These are phyloP conservation scores for Chytriomyces sp. DNA, from an alignment of 192 early-diverging fungal species.

Conservation along the genomic window DNA sequence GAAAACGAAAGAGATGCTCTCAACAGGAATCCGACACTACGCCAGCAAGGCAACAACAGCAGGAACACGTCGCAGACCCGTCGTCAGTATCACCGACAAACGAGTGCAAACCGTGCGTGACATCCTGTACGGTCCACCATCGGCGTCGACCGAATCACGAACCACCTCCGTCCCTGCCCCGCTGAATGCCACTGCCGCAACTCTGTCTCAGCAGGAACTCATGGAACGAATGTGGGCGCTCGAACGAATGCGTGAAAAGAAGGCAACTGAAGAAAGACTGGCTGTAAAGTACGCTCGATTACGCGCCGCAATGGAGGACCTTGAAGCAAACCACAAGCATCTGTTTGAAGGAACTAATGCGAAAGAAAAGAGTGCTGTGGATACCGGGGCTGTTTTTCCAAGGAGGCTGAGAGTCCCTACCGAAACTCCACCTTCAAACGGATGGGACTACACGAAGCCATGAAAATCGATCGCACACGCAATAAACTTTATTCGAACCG, in stretches of 20 bases:
- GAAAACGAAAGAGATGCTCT: no score
- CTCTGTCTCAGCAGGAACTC: constrained; percentile 25
- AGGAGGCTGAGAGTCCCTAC: constrained; percentile 51
- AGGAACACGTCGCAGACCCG: constrained; percentile 6
- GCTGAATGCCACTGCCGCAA: constrained; percentile 1
- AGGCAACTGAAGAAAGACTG: constrained; percentile 38
- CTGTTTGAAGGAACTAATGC: constrained; percentile 53
- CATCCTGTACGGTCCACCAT: constrained; percentile 25
- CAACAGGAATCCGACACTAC: not conserved
- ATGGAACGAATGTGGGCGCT: constrained; percentile 28
- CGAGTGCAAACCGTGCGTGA: constrained; percentile 21
- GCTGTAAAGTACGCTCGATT: constrained; percentile 47
- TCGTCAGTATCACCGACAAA: constrained; percentile 22
- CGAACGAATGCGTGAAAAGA: constrained; percentile 39
- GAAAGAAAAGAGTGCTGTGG: constrained; percentile 23
- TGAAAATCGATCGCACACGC: not conserved
- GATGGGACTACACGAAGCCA: constrained; percentile 51
- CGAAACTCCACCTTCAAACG: constrained; percentile 50
- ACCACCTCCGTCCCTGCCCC: not conserved
- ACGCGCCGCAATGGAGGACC: constrained; percentile 54
- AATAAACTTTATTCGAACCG: no score
- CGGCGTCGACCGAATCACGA: not conserved
- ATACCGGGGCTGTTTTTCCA: constrained; percentile 43
- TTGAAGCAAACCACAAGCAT: constrained; percentile 46
- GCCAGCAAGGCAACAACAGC: constrained; percentile 13